These are phyloP conservation scores for Rhododendron ovatum DNA, from an alignment of 148 eudicot species.

Conservation along the genomic window DNA sequence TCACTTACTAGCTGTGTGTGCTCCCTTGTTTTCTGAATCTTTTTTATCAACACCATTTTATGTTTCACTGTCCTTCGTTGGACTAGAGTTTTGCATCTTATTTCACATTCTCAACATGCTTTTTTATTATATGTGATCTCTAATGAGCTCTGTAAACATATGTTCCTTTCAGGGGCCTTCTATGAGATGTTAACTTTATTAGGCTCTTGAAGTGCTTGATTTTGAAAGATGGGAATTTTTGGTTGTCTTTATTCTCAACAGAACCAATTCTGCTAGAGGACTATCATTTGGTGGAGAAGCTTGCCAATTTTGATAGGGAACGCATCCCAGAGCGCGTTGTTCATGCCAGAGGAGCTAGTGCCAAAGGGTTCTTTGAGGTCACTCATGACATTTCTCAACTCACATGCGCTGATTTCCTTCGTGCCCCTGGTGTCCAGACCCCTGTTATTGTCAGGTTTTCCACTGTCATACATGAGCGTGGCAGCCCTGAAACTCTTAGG, in stretches of 20 bases:
- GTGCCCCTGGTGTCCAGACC: slow-evolving; percentile 93
- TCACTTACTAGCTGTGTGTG: background rate
- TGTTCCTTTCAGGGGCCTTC: background rate
- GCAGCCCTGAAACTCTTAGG: slow-evolving; percentile 92
- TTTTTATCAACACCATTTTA: background rate
- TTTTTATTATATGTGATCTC: background rate
- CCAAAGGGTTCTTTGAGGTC: slow-evolving; percentile 86
- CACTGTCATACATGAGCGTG: slow-evolving; percentile 97
- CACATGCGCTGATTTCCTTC: slow-evolving; percentile 88
- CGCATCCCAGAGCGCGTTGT: slow-evolving; percentile 87
- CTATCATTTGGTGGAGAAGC: slow-evolving; percentile 72
- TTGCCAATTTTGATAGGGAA: slow-evolving; percentile 72
- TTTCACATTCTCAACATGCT: background rate
- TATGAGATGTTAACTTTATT: background rate
- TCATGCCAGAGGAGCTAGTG: slow-evolving; percentile 80
- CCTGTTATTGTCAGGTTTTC: slow-evolving; percentile 95
- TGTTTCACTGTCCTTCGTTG: background rate
- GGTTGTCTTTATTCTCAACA: slow-evolving; percentile 13
- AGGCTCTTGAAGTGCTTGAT: background rate
- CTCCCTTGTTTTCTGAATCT: background rate
- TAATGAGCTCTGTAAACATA: background rate
- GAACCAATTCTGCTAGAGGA: slow-evolving; percentile 82
- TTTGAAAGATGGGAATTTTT: background rate
- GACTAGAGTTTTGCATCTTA: background rate
- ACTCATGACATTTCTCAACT: slow-evolving; percentile 85